These are phyloP conservation scores for Saturnispora ahearnii DNA, from an alignment of 805 yeast species.

Conservation along the genomic window DNA sequence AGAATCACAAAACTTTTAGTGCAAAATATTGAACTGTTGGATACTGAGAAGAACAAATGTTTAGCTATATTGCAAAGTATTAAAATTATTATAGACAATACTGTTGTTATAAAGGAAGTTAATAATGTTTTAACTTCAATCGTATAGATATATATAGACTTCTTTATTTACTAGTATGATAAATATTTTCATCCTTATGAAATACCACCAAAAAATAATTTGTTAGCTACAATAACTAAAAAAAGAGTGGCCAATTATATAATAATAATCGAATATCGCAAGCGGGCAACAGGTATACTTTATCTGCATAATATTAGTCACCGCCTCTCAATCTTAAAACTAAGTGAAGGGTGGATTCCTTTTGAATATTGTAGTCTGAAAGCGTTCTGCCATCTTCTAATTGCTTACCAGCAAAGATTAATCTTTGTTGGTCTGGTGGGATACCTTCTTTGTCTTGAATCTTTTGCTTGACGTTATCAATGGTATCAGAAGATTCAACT, in stretches of 20 bases:
- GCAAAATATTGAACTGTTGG: not conserved
- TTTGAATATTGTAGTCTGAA: constrained; percentile 96
- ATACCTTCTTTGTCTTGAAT: constrained; percentile 97
- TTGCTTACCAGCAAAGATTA: constrained; percentile 96
- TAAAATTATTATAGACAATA: constrained; percentile 29
- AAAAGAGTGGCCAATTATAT: not conserved
- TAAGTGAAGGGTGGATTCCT: constrained; percentile 93
- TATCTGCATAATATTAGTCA: constrained; percentile 32
- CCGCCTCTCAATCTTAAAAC: constrained; percentile 98
- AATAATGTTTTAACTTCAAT: constrained; percentile 14
- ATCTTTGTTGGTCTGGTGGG: constrained; percentile 96
- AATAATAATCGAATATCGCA: not conserved
- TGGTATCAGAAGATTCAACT: constrained; percentile 96
- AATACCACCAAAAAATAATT: not conserved
- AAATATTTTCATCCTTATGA: too few relatives aligned
- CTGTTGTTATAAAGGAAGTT: constrained; percentile 36
- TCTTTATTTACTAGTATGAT: not conserved
- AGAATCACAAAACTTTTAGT: constrained; percentile 17
- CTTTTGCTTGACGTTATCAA: constrained; percentile 93
- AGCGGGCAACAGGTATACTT: constrained; percentile 20
- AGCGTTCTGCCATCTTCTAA: constrained; percentile 94
- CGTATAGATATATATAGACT: not conserved
- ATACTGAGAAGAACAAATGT: constrained; percentile 39
- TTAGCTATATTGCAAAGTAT: constrained; percentile 20
- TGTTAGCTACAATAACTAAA: not conserved